Base-by-base conservation (phyloP, 176 grass and related monocot genomes). In the Chrysopogon serrulatus region DNA sequence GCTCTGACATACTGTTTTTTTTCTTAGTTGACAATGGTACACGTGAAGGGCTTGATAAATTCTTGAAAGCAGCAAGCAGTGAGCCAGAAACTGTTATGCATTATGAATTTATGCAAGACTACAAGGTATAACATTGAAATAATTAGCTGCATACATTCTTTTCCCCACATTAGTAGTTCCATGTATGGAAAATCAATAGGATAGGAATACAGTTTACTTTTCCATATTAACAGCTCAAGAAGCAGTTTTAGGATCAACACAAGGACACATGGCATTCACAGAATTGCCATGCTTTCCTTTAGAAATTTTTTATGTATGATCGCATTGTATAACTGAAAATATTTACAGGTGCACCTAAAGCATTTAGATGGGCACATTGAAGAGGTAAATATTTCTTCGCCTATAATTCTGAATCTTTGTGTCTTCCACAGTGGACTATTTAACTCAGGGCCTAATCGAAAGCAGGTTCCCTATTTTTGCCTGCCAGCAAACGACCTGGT, bases 71-170 rank as follows among this genome's bases (percentile, higher is more conserved):
- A 10, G 92, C 92, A 71, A 98, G 95, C 87, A 95, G 44, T 82
- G 86, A 93, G 19, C 95, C 95, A 74, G 95, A 98, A 69, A 98
- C 95, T 62, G 95, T 98, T 76, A 67, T 98, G 23, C 95, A 98
- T 90, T 98, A 98, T 33, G 95, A 98, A 80, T 98, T 98, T 79
- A 98, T 98, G 92, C 95, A 98, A 82, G 95, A 98, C 90, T 98
- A 98, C 82, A 95, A 98, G 95, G 95, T 94, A 68, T 49, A 8
- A 31, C 11, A 56, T 74, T 41, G 41, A 79, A 69, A 78, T 13
- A 40, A 5, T 15, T 21, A 6, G 2, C 33, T 42, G 39, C 17
- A 7, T 33, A 49, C 7, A 10, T 2, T 10, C 17, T 54, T 31
- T 32, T 47, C 21, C 10, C 21, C 15, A 51, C 36, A 69, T 68